Base-by-base conservation (phyloP, 148 eudicot species). In the Chenopodium berlandieri region DNA sequence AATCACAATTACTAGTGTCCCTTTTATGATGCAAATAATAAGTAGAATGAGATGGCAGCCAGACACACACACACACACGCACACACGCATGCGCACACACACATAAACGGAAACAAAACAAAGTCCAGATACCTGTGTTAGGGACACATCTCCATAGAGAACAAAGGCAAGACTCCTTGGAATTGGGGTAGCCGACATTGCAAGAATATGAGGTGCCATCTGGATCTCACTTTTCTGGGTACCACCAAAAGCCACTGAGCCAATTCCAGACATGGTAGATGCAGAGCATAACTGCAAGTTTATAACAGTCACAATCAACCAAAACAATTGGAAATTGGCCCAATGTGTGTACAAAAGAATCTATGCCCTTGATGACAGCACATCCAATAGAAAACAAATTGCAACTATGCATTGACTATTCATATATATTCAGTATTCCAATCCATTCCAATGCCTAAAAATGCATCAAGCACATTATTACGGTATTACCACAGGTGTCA, bases 121-220 rank as follows among this genome's bases (percentile, higher is more conserved):
- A 44, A 72, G 17, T 25, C 32, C 6, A 67, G 89, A 84, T 85
- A 93, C 99, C 82, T 95, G 99, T 76, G 99, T 94, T 50, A 96
- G 78, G 50, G 99, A 94, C 92, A 96, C 91, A 83, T 96, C 99
- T 11, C 99, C 99, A 81, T 91, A 90, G 71, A 96, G 88, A 78
- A 97, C 97, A 78, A 96, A 89, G 77, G 99, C 99, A 81, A 96
- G 98, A 67, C 95, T 89, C 82, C 99, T 92, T 47, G 99, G 99
- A 32, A 96, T 96, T 80, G 99, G 99, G 69, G 99, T 96, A 78
- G 99, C 99, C 52, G 99, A 90, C 93, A 96, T 89, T 58, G 98
- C 97, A 85, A 96, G 93, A 80, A 96, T 88, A 85, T 96, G 98
- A 30, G 99, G 99, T 47, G 99, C 99, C 99, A 96, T 96, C 74